Evolutionary conservation across 2,329 filamentous ascomycete genomes (phyloP), one percentile per base, ranked within the genome.

Genomic region (Pyrenochaeta sp.): DNA sequence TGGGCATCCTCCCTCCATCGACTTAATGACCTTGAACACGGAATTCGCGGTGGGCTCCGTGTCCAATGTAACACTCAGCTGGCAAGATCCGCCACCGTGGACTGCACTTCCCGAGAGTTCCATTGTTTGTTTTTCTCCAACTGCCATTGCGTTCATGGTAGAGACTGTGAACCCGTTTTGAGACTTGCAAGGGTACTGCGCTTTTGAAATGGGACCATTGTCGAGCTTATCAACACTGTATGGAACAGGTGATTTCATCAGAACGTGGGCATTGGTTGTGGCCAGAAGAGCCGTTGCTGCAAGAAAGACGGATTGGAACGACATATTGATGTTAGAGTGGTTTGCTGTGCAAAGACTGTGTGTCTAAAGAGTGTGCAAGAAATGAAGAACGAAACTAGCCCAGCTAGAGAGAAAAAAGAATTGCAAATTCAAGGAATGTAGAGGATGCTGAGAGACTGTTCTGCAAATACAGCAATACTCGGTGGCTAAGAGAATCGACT

Each of bases 31-130:
- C 75, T 92, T 92, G 87, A 90, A 98, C 2, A 82, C 81, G 0
- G 87, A 90, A 61, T 84, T 64, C 4, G 64, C 57, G 4, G 69
- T 77, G 2, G 75, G 76, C 61, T 84, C 85, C 15, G 83, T 89
- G 29, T 85, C 78, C 10, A 82, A 80, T 56, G 92, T 93, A 64
- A 98, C 80, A 12, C 87, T 88, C 41, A 98, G 75, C 69, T 99
- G 95, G 78, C 94, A 98, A 1, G 90, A 93, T 0, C 95, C 95
- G 41, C 95, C 95, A 4, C 92, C 92, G 66, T 99, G 95, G 0
- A 89, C 86, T 2, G 93, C 92, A 31, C 80, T 83, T 3, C 93
- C 93, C 6, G 71, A 78, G 75, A 97, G 91, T 0, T 77, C 74
- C 1, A 97, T 81, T 0, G 78, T 73, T 66, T 90, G 85, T 0